Base-by-base conservation (phyloP, 2,329 filamentous ascomycete species). In the Aspergillus texensis region DNA sequence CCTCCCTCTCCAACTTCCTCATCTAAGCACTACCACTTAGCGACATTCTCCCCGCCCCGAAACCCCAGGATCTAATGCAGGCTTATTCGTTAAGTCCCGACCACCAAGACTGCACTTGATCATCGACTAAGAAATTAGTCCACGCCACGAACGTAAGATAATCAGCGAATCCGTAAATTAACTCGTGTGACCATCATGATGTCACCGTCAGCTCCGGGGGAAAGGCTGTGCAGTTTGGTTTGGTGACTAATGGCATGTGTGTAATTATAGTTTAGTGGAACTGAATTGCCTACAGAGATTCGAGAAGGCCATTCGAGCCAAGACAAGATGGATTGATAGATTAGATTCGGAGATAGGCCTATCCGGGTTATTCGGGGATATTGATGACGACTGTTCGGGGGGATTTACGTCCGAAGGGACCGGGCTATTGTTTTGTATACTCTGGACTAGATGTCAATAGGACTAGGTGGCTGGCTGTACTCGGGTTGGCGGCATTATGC, bases 321-420 rank as follows among this genome's bases (percentile, higher is more conserved):
- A 41, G 39, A 41, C 39, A n/a, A 41, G 48, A 32, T 30, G 16
- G 28, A 52, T 52, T 28, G 28, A 12, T 39, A 55, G 52, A 55
- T 55, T 55, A 55, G 52, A 55, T 55, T 55, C 52, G 52, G 52
- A 55, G 52, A 55, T 55, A 55, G 52, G 14, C 39, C 39, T 10
- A 30, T 50, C 50, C 50, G 26, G 26, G 12, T 3, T 21, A 11
- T 21, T 36, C 30, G 52, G 52, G 28, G 30, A 54, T 54, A 54
- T 36, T 11, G n/a, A 11, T 32, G 32, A 54, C 19, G 30, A 36
- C 9, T 4, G 19, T 36, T 41, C 52, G n/a, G 52, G 32, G 52
- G 8, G 14, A 55, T 4, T 34, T 39, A 55, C 26, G 34, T 41
- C 52, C 52, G 52, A 39, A 21, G 8, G 10, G 12, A 16, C 50